Conservation (phyloP, 345 rosid genomes). For the Abelmoschus esculentus region DNA sequence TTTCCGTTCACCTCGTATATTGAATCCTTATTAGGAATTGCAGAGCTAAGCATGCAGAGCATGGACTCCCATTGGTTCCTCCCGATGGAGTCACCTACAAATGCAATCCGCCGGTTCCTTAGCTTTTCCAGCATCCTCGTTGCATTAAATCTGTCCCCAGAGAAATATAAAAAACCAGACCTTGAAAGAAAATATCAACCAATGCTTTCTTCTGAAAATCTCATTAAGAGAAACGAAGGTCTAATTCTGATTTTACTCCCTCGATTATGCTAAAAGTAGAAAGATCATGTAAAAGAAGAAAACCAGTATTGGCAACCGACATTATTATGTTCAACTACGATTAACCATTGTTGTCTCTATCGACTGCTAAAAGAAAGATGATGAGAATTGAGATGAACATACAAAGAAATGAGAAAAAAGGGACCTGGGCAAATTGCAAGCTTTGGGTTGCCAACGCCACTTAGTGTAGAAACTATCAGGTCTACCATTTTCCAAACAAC, state of each 20-base stretch:
- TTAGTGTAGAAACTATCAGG: constrained; percentile 71
- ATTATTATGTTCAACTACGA: too few species aligned
- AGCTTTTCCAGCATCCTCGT: constrained; percentile 55
- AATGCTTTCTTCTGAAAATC: too few species aligned
- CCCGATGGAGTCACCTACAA: constrained; percentile 85
- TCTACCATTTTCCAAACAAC: constrained; percentile 80
- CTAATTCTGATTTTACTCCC: too few species aligned
- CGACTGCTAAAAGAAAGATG: not conserved
- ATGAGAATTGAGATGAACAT: not conserved
- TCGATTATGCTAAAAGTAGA: too few species aligned
- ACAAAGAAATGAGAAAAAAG: not conserved
- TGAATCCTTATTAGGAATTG: constrained; percentile 43
- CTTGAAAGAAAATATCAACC: not conserved
- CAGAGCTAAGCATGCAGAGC: constrained; percentile 72
- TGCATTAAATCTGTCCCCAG: constrained; percentile 56
- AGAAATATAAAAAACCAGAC: not conserved
- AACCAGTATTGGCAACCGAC: too few species aligned
- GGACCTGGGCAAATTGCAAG: constrained; percentile 80
- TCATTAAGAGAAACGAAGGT: too few species aligned
- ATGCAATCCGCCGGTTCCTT: constrained; percentile 53
- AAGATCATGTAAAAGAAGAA: too few species aligned
- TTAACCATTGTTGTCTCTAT: not conserved
- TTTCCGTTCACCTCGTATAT: constrained; percentile 64
- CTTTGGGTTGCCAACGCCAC: constrained; percentile 94
- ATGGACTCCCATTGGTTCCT: constrained; percentile 96